A percentile compares a stretch with the other conserved stretches of the same genome.
phyloP scores from a whole-genome alignment of 768 basidiomycete genomes.

The Boletus sp. region DNA sequence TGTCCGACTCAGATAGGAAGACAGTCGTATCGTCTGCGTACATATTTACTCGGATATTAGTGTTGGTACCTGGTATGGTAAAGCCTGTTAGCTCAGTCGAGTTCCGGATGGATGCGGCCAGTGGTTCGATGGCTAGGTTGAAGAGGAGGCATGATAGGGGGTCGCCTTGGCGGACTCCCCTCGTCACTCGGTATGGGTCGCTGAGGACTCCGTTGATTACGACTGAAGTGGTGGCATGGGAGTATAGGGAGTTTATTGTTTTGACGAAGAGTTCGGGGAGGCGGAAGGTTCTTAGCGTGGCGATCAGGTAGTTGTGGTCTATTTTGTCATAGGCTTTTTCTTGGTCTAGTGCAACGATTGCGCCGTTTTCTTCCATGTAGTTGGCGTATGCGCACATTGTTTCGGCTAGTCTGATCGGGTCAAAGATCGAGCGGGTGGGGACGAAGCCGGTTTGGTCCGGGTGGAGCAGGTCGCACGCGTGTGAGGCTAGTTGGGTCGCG shows the following conservation, averaged over 20 bases:
- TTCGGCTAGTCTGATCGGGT: constrained; percentile 32
- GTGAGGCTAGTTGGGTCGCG: constrained; percentile 11
- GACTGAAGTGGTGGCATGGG: neutral
- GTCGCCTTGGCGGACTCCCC: constrained; percentile 38
- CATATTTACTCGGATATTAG: neutral
- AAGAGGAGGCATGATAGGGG: constrained; percentile 35
- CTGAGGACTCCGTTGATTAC: neutral
- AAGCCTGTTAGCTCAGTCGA: no score
- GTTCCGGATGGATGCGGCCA: neutral
- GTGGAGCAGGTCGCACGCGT: constrained; percentile 11
- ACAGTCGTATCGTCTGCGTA: neutral
- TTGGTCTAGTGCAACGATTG: constrained; percentile 35
- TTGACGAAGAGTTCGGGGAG: neutral
- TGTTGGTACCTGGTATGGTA: neutral
- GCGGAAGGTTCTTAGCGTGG: rapidly evolving
- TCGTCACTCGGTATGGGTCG: neutral
- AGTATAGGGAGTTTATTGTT: neutral
- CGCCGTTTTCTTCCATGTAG: constrained; percentile 26
- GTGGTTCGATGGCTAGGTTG: constrained; percentile 31
- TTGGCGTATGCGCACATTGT: constrained; percentile 16
- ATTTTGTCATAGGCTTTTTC: constrained; percentile 41
- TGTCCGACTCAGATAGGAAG: neutral
- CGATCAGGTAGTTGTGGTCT: constrained; percentile 26
- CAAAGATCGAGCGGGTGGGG: constrained; percentile 20
- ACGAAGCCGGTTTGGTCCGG: constrained; percentile 41